Percentiles rank a stretch among this genome's conserved stretches.
Conservation (phyloP, 2,329 filamentous ascomycete species). For the Paramyrothecium roridum region DNA sequence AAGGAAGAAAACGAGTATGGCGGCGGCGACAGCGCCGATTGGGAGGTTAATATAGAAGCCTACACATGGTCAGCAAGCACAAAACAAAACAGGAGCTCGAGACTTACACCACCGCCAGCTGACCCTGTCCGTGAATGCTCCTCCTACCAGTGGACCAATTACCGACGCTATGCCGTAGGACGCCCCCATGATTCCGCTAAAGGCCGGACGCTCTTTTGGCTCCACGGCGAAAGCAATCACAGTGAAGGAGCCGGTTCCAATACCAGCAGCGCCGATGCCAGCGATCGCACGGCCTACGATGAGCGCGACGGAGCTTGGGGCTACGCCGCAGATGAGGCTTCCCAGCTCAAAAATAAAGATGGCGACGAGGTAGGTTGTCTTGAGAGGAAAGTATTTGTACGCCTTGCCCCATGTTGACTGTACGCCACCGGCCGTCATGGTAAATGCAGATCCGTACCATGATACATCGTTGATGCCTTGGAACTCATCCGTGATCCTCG, state of each 20-base stretch:
- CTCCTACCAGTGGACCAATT: conserved; percentile 32
- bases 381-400: conserved; percentile 50
- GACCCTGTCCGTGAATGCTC: conserved; percentile 32
- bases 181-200: conserved; percentile 33
- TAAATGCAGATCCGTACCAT: conserved; percentile 52
- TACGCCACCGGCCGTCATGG: conserved; percentile 43
- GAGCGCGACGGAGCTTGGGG: conserved; percentile 45
- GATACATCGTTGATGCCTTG: conserved; percentile 35
- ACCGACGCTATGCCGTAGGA: conserved; percentile 32
- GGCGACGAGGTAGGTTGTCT: conserved; percentile 42
- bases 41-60: conserved; percentile 37
- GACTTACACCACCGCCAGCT: conserved; percentile 31
- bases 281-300: conserved; percentile 49
- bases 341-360: conserved; percentile 52
- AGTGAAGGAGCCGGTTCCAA: conserved; percentile 43
- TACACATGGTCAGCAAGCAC: too few relatives aligned
- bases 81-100: too few relatives aligned
- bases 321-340: conserved; percentile 15
- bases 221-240: conserved; percentile 43
- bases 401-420: conserved; percentile 45
- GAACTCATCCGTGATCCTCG: conserved; percentile 36
- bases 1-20: conserved; percentile 38
- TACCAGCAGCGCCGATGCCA: conserved; percentile 43
- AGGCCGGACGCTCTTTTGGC: conserved; percentile 29
- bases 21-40: conserved; percentile 28